Percentiles rank a stretch among this genome's conserved stretches.
Evolutionary conservation across 192 early-diverging fungal genomes (phyloP).

Genomic region (Backusella circina): DNA sequence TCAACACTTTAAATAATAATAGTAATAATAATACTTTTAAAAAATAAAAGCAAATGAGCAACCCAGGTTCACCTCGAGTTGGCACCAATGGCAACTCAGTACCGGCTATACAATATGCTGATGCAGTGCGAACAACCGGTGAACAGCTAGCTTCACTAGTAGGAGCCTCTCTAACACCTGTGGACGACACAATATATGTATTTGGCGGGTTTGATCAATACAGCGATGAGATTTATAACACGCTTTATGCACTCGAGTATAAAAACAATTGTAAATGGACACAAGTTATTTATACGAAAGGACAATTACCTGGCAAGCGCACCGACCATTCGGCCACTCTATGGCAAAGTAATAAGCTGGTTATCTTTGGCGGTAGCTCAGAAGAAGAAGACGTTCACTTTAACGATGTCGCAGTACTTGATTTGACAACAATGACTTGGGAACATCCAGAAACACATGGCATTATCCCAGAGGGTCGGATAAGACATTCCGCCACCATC

Average conservation of each 20-base stretch:
- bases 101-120: not conserved
- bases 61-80: not conserved
- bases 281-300: slow-evolving; percentile 48
- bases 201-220: slow-evolving; percentile 66
- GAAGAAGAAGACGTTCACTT: slow-evolving; percentile 43
- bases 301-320: slow-evolving; percentile 42
- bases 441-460: slow-evolving; percentile 49
- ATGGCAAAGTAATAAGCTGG: slow-evolving; percentile 53
- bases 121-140: slow-evolving; percentile 10
- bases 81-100: not conserved
- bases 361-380: slow-evolving; percentile 59
- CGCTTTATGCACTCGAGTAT: slow-evolving; percentile 48
- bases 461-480: slow-evolving; percentile 43
- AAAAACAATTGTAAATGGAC: slow-evolving; percentile 42
- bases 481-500: slow-evolving; percentile 60
- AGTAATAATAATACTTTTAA: not conserved
- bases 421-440: slow-evolving; percentile 62
- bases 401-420: slow-evolving; percentile 56
- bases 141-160: slow-evolving; percentile 36
- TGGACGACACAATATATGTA: slow-evolving; percentile 40
- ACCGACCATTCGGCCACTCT: slow-evolving; percentile 60
- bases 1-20: not conserved
- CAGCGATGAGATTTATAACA: slow-evolving; percentile 66
- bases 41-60: not conserved
- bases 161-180: slow-evolving; percentile 40